phyloP scores from a whole-genome alignment of 805 yeast species.

The Lipomyces yamanashiensis region DNA sequence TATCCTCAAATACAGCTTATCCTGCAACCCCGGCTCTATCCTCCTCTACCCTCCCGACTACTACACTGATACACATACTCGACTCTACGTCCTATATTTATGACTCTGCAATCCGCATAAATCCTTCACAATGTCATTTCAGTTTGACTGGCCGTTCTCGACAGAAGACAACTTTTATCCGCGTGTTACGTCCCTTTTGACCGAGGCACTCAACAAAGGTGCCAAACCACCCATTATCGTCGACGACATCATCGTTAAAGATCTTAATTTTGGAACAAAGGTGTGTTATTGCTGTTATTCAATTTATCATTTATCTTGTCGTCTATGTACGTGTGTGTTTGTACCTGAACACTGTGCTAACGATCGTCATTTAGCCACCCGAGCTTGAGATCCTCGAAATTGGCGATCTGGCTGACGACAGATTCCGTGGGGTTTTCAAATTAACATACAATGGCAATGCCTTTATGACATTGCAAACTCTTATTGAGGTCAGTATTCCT shows the following conservation, averaged over 20 bases:
- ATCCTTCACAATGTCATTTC: conserved; percentile 63
- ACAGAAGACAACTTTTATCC: conserved; percentile 65
- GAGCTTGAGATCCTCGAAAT: conserved; percentile 77
- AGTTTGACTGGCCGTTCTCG: conserved; percentile 75
- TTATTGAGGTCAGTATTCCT: conserved; percentile 50
- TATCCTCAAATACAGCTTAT: too few species aligned
- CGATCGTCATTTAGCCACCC: conserved; percentile 52
- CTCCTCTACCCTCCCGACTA: too few species aligned
- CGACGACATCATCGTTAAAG: conserved; percentile 68
- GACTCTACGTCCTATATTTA: neutral
- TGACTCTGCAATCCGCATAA: neutral
- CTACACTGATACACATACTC: neutral
- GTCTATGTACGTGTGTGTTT: neutral
- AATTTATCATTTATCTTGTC: neutral
- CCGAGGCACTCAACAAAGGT: conserved; percentile 75
- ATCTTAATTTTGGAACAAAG: conserved; percentile 70
- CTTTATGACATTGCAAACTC: conserved; percentile 71
- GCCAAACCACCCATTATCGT: conserved; percentile 70
- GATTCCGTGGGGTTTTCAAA: conserved; percentile 82
- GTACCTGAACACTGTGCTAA: neutral
- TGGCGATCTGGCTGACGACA: conserved; percentile 76
- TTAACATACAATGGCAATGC: conserved; percentile 78
- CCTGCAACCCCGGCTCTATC: too few species aligned
- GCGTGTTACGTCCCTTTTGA: conserved; percentile 67
- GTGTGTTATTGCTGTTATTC: conserved; percentile 36